Base-by-base conservation (phyloP, 1,139 yeast species). In the Wickerhamomyces sp. region DNA sequence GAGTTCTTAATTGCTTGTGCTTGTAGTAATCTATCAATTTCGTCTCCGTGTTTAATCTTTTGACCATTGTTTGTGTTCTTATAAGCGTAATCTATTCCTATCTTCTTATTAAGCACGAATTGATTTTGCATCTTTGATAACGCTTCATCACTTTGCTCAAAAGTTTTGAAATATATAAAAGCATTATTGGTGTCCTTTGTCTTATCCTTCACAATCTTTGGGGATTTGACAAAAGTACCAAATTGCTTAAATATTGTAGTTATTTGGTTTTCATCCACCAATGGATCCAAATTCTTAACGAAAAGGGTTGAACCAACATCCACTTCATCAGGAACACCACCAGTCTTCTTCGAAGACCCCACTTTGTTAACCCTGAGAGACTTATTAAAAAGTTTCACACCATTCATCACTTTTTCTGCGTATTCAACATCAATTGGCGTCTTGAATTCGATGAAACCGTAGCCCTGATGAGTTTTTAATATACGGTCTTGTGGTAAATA, bases 401-500 rank as follows among this genome's bases (percentile, higher is more conserved):
- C 87, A 44, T 75, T 70, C 56, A 87, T 62, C 1, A 86, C 63
- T 43, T 74, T 71, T 28, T 74, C 60, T 1, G 81, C 88, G 55
- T 90, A 92, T 14, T 79, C 83, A 0, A 87, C 83, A 52, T 89
- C 96, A 18, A 62, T 67, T 3, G 65, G 64, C 10, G 71, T 67
- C 39, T 70, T 64, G 52, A 85, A 82, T 56, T 87, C 95, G 2
- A 86, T 81, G 62, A 92, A 92, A 12, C 96, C 97, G 63, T 70
- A 92, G 15, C 97, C 97, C 55, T 84, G 95, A 54, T 84, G 89
- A 2, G 75, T 68, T 45, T 77, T 77, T 31, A 78, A 65, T 5
- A 88, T 70, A 48, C 90, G 70, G 56, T 89, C 97, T 52, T 78
- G 80, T 5, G 97, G 97, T 51, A 92, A 67, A 49, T 82, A 74